Conservation (phyloP, 2,329 filamentous ascomycete species). For the Xylaria digitata region DNA sequence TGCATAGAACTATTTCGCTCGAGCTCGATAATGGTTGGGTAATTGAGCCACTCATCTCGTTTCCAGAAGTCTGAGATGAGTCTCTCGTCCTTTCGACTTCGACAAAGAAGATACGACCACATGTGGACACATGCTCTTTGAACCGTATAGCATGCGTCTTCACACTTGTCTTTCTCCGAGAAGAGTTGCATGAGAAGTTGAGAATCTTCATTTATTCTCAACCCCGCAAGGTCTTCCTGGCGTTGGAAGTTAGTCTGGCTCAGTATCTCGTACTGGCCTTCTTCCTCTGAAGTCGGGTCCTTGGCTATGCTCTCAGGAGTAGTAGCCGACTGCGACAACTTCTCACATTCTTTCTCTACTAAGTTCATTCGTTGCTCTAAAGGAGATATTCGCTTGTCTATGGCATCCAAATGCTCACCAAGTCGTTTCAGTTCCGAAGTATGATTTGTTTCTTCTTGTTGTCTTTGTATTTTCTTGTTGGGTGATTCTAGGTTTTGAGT, state of each 20-base stretch:
- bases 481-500: conserved; percentile 9
- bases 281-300: conserved; percentile 21
- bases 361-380: conserved; percentile 31
- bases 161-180: conserved; percentile 39
- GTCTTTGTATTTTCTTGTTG: conserved; percentile 9
- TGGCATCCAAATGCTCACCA: conserved; percentile 29
- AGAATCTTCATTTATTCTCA: conserved; percentile 34
- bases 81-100: conserved; percentile 34
- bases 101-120: conserved; percentile 39
- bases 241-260: conserved; percentile 37
- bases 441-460: conserved; percentile 10
- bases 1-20: conserved; percentile 31
- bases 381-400: conserved; percentile 34
- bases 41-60: conserved; percentile 34
- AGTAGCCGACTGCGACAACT: conserved; percentile 25
- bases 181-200: conserved; percentile 38
- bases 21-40: conserved; percentile 38
- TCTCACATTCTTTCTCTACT: conserved; percentile 32
- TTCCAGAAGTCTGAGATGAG: conserved; percentile 39
- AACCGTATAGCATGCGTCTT: conserved; percentile 40
- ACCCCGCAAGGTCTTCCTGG: conserved; percentile 32
- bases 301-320: conserved; percentile 30
- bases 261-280: conserved; percentile 38
- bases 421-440: conserved; percentile 27
- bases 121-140: conserved; percentile 37